phyloP scores from a whole-genome alignment of 129 eudicot species.

The Flaveria brownii region DNA sequence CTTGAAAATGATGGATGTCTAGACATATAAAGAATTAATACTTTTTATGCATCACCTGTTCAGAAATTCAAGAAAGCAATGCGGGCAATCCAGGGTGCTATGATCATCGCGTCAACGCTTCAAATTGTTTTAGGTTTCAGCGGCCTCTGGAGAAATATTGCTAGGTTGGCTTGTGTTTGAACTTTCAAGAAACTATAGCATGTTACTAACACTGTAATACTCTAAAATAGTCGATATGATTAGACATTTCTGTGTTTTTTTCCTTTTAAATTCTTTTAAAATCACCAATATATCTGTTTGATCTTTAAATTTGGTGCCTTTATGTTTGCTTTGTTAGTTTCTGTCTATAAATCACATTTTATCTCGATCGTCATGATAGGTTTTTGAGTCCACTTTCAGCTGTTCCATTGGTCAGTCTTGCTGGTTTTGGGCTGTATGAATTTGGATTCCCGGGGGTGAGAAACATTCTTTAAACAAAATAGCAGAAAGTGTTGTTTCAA shows the following conservation, averaged over 20 bases:
- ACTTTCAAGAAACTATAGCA: slow-evolving; percentile 1
- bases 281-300: not conserved
- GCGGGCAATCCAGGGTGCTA: slow-evolving; percentile 94
- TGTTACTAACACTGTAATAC: not conserved
- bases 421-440: slow-evolving; percentile 48
- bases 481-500: not conserved
- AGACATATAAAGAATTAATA: not conserved
- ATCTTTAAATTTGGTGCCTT: not conserved
- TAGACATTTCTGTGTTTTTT: not conserved
- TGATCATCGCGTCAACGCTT: slow-evolving; percentile 78
- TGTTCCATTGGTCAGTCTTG: slow-evolving; percentile 45
- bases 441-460: slow-evolving; percentile 54
- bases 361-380: slow-evolving; percentile 28
- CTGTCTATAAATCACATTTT: slow-evolving; percentile 5
- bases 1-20: slow-evolving; percentile 1
- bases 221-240: not conserved
- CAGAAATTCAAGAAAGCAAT: slow-evolving; percentile 88
- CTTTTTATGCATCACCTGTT: not conserved
- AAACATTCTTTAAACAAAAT: slow-evolving; percentile 1
- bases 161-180: slow-evolving; percentile 48
- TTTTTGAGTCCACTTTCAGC: slow-evolving; percentile 54
- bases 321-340: not conserved
- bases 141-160: slow-evolving; percentile 86
- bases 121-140: slow-evolving; percentile 95
- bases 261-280: not conserved